Evolutionary conservation across 2,329 filamentous ascomycete genomes (phyloP).

Genomic region (Lizonia empirigonia): DNA sequence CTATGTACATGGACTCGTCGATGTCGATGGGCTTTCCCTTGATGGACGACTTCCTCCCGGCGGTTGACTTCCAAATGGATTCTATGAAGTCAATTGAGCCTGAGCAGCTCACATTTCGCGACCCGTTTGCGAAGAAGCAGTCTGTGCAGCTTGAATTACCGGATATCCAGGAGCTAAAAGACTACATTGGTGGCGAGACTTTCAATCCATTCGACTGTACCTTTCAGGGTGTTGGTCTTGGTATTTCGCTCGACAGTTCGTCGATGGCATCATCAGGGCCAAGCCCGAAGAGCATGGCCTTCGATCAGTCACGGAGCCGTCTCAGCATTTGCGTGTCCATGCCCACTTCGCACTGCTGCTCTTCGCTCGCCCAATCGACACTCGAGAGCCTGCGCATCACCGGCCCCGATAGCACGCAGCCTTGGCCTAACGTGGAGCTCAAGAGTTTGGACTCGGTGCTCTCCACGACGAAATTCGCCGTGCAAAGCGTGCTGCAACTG

Average conservation of each 20-base stretch:
- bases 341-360: slow-evolving; percentile 38
- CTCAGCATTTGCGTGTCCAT: slow-evolving; percentile 26
- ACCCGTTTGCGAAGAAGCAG: slow-evolving; percentile 37
- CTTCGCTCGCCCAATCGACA: slow-evolving; percentile 36
- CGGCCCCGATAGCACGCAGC: slow-evolving; percentile 21
- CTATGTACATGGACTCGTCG: slow-evolving; percentile 28
- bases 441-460: slow-evolving; percentile 39
- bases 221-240: slow-evolving; percentile 23
- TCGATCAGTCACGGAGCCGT: slow-evolving; percentile 17
- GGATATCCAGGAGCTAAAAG: slow-evolving; percentile 34
- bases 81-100: slow-evolving; percentile 27
- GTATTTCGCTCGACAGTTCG: slow-evolving; percentile 21
- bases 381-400: slow-evolving; percentile 39
- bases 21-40: slow-evolving; percentile 27
- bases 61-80: slow-evolving; percentile 21
- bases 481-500: slow-evolving; percentile 36
- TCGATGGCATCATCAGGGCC: slow-evolving; percentile 14
- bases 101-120: slow-evolving; percentile 32
- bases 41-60: slow-evolving; percentile 29
- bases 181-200: slow-evolving; percentile 33
- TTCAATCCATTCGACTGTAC: slow-evolving; percentile 32
- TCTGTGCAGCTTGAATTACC: slow-evolving; percentile 31
- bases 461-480: slow-evolving; percentile 33
- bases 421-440: slow-evolving; percentile 23
- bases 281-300: slow-evolving; percentile 26